Evolutionary conservation across 371 early-diverging fungal genomes (phyloP).

Genomic region (Mucor saturninus): DNA sequence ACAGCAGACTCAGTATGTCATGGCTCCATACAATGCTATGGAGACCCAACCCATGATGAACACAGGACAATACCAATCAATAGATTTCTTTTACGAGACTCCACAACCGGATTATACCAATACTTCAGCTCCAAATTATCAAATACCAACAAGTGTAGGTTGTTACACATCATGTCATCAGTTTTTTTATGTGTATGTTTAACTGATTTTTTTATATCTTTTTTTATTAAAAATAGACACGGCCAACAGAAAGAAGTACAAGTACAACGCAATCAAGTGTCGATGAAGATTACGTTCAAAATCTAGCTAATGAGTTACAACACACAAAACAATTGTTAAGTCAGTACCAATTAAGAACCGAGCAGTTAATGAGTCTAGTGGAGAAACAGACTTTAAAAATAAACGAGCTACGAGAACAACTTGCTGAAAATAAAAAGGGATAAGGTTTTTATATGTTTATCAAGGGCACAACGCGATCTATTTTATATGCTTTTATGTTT

Average conservation of each 20-base stretch:
- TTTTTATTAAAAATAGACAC: conserved; percentile 3
- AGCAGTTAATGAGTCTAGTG: conserved; percentile 33
- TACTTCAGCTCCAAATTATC: conserved; percentile 10
- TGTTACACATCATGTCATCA: conserved; percentile 1
- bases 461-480: not conserved
- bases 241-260: conserved; percentile 8
- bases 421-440: not conserved
- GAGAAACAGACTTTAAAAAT: conserved; percentile 34
- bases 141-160: conserved; percentile 19
- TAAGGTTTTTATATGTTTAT: not conserved
- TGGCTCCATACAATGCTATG: not conserved
- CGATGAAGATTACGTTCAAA: conserved; percentile 29
- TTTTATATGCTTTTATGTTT: too few relatives aligned
- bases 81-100: conserved; percentile 22
- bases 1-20: not conserved
- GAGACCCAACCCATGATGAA: conserved; percentile 1
- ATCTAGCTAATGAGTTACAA: conserved; percentile 25
- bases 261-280: conserved; percentile 13
- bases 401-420: conserved; percentile 32
- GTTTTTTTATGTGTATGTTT: not conserved
- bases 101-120: conserved; percentile 9
- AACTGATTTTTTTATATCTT: not conserved
- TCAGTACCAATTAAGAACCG: conserved; percentile 32
- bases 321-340: conserved; percentile 27
- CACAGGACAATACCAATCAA: conserved; percentile 3